phyloP scores from a whole-genome alignment of 176 grass and related monocot species.

The Aegilops bicornis region DNA sequence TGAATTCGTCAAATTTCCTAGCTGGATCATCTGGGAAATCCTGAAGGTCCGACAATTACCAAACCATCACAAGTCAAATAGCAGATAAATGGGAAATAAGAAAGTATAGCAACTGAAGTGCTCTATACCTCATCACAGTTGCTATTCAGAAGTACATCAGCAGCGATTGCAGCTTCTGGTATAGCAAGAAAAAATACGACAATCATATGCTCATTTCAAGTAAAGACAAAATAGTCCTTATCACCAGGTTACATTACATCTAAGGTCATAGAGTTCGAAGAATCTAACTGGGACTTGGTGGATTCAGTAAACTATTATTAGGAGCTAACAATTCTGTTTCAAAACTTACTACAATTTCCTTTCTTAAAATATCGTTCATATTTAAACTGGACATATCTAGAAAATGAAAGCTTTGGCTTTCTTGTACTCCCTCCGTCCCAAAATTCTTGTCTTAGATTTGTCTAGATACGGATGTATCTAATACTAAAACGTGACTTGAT shows the following conservation, averaged over 20 bases:
- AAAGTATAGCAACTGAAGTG: not conserved
- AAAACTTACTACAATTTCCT: not conserved
- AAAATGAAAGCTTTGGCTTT: not conserved
- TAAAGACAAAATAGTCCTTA: constrained; percentile 55
- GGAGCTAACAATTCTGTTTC: not conserved
- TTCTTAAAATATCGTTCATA: not conserved
- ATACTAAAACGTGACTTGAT: no score
- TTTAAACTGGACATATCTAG: not conserved
- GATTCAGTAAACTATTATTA: not conserved
- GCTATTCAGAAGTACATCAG: constrained; percentile 81
- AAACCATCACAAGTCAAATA: constrained; percentile 4
- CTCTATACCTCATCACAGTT: constrained; percentile 82
- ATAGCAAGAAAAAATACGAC: constrained; percentile 69
- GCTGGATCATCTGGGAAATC: constrained; percentile 84
- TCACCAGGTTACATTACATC: not conserved
- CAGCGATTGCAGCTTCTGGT: constrained; percentile 62
- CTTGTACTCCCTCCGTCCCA: not conserved
- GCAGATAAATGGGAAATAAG: not conserved
- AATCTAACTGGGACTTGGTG: not conserved
- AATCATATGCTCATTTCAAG: constrained; percentile 49
- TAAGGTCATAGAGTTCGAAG: constrained; percentile 18
- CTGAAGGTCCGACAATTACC: constrained; percentile 38
- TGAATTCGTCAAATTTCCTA: constrained; percentile 85
- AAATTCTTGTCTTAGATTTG: no score
- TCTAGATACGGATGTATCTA: no score